phyloP scores from a whole-genome alignment of 495 filamentous ascomycete species.

The Chaetomium cochliodes region DNA sequence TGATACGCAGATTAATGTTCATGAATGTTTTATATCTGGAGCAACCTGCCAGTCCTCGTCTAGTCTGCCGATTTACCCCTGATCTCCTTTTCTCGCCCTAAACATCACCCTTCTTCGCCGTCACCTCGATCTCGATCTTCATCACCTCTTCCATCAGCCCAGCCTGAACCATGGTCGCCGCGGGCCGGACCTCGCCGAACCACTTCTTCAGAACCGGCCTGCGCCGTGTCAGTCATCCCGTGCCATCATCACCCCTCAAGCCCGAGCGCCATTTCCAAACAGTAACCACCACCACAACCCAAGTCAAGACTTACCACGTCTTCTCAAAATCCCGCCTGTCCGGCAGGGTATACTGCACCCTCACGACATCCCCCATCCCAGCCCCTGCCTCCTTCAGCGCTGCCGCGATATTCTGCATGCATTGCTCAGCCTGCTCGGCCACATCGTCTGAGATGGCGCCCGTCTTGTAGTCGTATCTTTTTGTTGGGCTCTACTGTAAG shows the following conservation, averaged over 20 bases:
- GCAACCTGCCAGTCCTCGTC: too few relatives aligned
- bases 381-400: conserved; percentile 38
- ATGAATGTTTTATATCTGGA: neutral
- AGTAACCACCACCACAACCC: neutral
- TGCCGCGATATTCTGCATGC: conserved; percentile 35
- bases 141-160: conserved; percentile 44
- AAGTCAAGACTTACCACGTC: conserved; percentile 23
- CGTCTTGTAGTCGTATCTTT: conserved; percentile 43
- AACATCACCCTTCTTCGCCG: conserved; percentile 29
- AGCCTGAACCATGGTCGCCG: conserved; percentile 45
- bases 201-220: conserved; percentile 40
- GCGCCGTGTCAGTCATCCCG: neutral
- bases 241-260: neutral
- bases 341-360: conserved; percentile 43
- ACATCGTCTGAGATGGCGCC: conserved; percentile 35
- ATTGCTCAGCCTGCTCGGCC: conserved; percentile 39
- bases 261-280: neutral
- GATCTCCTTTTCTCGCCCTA: neutral
- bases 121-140: conserved; percentile 47
- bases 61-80: too few relatives aligned
- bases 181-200: conserved; percentile 39
- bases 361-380: conserved; percentile 37
- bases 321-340: conserved; percentile 35
- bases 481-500: neutral
- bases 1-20: neutral